Evolutionary conservation across 306 rosid genomes (phyloP).

Genomic region (Rosa lucieae): DNA sequence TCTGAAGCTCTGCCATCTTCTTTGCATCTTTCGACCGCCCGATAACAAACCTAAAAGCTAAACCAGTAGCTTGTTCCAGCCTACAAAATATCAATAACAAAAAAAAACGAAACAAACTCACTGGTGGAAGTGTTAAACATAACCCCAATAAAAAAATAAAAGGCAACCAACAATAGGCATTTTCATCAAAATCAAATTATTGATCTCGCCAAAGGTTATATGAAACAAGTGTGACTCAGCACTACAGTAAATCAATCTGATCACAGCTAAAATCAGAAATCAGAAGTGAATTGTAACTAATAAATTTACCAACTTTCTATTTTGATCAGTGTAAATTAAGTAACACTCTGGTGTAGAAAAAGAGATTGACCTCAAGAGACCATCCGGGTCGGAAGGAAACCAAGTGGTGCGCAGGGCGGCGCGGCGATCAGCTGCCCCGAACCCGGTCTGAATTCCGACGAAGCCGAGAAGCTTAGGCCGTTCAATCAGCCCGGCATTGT

Average conservation of each 20-base stretch:
- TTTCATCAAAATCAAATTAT: background rate
- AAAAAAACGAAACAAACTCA: background rate
- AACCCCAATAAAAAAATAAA: background rate
- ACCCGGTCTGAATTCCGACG: slow-evolving; percentile 38
- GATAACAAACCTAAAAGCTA: slow-evolving; percentile 41
- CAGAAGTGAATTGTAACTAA: background rate
- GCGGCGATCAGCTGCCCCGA: slow-evolving; percentile 35
- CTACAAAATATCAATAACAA: slow-evolving; percentile 10
- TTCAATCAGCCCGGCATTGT: slow-evolving; percentile 27
- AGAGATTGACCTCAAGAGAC: slow-evolving; percentile 27
- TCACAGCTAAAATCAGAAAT: background rate
- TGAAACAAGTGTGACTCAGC: background rate
- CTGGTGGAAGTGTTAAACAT: background rate
- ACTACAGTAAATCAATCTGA: background rate
- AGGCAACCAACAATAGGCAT: background rate
- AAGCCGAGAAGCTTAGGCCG: slow-evolving; percentile 42
- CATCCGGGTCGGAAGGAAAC: slow-evolving; percentile 34
- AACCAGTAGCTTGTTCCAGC: slow-evolving; percentile 43
- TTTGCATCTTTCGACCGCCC: slow-evolving; percentile 34
- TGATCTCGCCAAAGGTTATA: background rate
- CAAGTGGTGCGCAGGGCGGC: slow-evolving; percentile 36
- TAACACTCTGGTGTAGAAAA: background rate
- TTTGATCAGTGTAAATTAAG: background rate
- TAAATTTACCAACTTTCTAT: background rate
- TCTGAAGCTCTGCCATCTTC: slow-evolving; percentile 23